Evolutionary conservation across 2,329 filamentous ascomycete species (phyloP).

Genomic region (Colletotrichum siamense): DNA sequence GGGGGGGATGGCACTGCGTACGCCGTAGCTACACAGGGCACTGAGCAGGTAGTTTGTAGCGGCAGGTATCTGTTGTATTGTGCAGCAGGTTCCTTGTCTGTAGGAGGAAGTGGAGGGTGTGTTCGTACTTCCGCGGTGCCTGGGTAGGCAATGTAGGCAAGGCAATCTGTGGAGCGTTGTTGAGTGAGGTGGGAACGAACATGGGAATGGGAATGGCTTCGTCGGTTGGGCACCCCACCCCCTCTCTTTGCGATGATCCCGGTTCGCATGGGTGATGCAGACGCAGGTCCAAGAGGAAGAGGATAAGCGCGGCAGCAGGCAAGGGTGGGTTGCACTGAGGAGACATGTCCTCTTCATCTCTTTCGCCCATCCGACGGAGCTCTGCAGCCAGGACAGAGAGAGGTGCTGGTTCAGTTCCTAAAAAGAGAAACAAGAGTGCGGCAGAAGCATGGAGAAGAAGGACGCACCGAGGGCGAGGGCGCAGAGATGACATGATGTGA

Average conservation of each 20-base stretch:
- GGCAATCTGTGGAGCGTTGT: background rate
- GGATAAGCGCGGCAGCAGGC: slow-evolving; percentile 39
- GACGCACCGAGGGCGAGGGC: background rate
- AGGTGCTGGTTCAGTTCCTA: background rate
- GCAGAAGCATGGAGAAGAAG: background rate
- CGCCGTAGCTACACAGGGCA: too few species aligned
- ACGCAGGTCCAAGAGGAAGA: slow-evolving; percentile 48
- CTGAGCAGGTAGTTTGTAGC: background rate
- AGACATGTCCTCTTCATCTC: background rate
- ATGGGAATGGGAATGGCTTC: background rate
- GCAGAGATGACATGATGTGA: slow-evolving; percentile 14
- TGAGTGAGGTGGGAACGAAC: background rate
- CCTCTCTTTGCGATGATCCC: slow-evolving; percentile 17
- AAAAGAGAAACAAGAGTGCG: background rate
- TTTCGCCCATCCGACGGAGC: slow-evolving; percentile 1
- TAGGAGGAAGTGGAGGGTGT: background rate
- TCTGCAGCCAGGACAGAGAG: background rate
- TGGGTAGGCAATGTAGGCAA: background rate
- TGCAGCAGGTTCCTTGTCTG: background rate
- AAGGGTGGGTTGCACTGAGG: slow-evolving; percentile 19
- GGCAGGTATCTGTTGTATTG: background rate
- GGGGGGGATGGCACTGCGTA: background rate
- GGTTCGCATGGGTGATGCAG: slow-evolving; percentile 31
- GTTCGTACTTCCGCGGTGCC: background rate
- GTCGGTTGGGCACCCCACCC: slow-evolving; percentile 3